Evolutionary conservation across 768 basidiomycete species (phyloP).

Genomic region (Rhizopogon rudus): DNA sequence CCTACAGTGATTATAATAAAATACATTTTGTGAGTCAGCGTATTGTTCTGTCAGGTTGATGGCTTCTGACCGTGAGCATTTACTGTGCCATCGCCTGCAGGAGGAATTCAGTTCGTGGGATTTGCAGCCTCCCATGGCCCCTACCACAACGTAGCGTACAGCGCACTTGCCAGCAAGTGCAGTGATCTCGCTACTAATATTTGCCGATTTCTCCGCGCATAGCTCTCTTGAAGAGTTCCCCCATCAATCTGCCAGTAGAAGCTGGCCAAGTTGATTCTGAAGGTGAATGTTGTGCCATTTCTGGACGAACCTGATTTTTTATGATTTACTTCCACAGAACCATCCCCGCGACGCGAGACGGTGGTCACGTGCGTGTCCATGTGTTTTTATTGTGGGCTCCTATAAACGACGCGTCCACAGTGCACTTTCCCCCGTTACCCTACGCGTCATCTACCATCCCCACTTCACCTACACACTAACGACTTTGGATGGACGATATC

Average conservation of each 20-base stretch:
- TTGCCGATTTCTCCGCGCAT: not conserved
- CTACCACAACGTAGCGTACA: not conserved
- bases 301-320: not conserved
- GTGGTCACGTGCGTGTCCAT: slow-evolving; percentile 5
- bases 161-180: not conserved
- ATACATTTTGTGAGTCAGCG: not conserved
- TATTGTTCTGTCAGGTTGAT: not conserved
- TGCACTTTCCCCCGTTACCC: not conserved
- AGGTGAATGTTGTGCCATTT: not conserved
- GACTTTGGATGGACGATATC: slow-evolving; percentile 24
- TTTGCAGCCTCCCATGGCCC: not conserved
- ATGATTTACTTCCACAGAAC: slow-evolving; percentile 5
- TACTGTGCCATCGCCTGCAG: no score
- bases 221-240: not conserved
- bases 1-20: not conserved
- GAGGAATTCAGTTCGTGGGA: not conserved
- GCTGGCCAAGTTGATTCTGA: not conserved
- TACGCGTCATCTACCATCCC: not conserved
- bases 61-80: not conserved
- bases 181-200: not conserved
- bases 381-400: not conserved
- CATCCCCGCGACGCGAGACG: not conserved
- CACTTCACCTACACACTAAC: not conserved
- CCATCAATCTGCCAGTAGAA: not conserved
- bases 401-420: not conserved